Base-by-base conservation (phyloP, 306 rosid species). In the Lathyrus oleraceus region DNA sequence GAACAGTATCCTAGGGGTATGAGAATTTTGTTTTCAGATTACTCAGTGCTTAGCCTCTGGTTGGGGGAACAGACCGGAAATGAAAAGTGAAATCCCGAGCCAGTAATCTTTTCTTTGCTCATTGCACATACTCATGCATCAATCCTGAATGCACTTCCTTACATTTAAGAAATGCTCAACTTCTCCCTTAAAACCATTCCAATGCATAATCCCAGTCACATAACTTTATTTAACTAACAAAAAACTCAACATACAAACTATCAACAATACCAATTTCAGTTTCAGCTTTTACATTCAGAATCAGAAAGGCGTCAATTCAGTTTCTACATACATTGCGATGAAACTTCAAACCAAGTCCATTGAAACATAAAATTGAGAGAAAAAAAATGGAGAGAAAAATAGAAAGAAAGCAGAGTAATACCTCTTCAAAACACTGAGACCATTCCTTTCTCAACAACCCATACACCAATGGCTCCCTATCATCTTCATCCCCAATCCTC, bases 391-490 rank as follows among this genome's bases (percentile, higher is more conserved):
- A 8, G 42, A 10, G 5, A 44, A 14, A 14, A 54, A 35, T 35
- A 35, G 48, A 43, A 35, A 25, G 25, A 43, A 59, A 66, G 2
- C 57, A 42, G 7, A 17, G 61, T 6, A 66, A 44, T 67, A 94
- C 98, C 98, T 90, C 96, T 58, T 94, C 96, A 74, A 88, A 94
- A 83, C 89, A 88, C 45, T 70, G 89, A 53, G 78, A 77, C 96
- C 97, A 90, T 69, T 90, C 96, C 80, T 84, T 85, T 84, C 85
- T 87, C 80, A 90, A 79, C 66, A 90, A 78, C 0, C 84, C 78
- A 73, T 90, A 94, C 36, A 94, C 97, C 81, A 88, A 69, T 3
- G 98, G 98, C 84, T 90, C 95, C 32, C 73, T 52, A 25, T 83
- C 81, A 43, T 79, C 77, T 20, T 57, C 80, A 3, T 72, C 85